phyloP scores from a whole-genome alignment of 1,284 basidiomycete species.

The Rhodofomes roseus region DNA sequence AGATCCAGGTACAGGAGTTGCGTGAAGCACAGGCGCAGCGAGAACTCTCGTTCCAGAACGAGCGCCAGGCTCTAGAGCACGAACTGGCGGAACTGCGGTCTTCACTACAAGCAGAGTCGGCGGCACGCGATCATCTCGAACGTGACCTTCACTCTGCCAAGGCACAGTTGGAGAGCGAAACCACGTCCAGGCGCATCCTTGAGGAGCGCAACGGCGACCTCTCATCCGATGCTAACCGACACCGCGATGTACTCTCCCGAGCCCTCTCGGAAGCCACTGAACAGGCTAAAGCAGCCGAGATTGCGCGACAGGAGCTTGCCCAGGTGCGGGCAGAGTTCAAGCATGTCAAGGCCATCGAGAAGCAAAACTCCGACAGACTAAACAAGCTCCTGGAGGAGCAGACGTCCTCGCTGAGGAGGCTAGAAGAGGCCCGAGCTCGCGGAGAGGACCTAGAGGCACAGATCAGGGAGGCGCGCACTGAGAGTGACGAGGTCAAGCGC shows the following conservation, averaged over 20 bases:
- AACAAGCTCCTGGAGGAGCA: slow-evolving; percentile 71
- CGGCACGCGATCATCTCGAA: slow-evolving; percentile 45
- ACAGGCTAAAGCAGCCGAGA: slow-evolving; percentile 58
- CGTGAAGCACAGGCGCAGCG: slow-evolving; percentile 51
- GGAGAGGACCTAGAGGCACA: slow-evolving; percentile 74
- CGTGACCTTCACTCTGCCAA: slow-evolving; percentile 62
- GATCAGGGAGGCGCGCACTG: slow-evolving; percentile 59
- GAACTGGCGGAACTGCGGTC: slow-evolving; percentile 53
- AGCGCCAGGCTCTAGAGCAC: slow-evolving; percentile 46
- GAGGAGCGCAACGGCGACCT: slow-evolving; percentile 70
- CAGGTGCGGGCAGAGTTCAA: slow-evolving; percentile 63
- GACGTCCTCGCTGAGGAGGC: slow-evolving; percentile 57
- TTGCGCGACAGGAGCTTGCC: slow-evolving; percentile 66
- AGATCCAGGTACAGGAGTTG: slow-evolving; percentile 54
- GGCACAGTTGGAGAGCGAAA: slow-evolving; percentile 61
- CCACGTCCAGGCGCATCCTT: slow-evolving; percentile 51
- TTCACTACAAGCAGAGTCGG: slow-evolving; percentile 37
- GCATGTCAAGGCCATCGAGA: slow-evolving; percentile 71
- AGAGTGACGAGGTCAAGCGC: slow-evolving; percentile 64
- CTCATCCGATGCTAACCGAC: slow-evolving; percentile 52
- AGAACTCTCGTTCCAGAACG: slow-evolving; percentile 51
- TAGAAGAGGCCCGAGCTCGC: slow-evolving; percentile 71
- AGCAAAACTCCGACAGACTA: slow-evolving; percentile 60
- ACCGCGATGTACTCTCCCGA: slow-evolving; percentile 53
- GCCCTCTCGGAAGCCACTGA: slow-evolving; percentile 70